Evolutionary conservation across 352 stramenopile genomes (phyloP), one percentile per base, ranked within the genome.

Genomic region (Globisporangium yorkense): DNA sequence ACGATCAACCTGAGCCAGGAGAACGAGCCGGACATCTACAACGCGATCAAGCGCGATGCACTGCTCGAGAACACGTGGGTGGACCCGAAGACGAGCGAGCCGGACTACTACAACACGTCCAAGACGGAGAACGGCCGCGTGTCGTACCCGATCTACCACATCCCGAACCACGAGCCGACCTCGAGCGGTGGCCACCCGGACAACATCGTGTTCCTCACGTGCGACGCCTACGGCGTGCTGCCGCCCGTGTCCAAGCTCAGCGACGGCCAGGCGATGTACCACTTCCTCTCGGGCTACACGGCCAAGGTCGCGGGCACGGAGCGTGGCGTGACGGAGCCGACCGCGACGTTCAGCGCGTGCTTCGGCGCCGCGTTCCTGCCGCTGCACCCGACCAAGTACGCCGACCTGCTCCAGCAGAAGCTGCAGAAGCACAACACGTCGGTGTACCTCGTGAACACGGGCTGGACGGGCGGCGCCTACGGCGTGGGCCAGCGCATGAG

Each of bases 81-180:
- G 47, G 75, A 82, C 27, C 41, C 65, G 6, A 66, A 80, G 51
- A 91, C 67, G 18, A 86, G 83, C 57, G 75, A 84, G 33, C 91
- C 95, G 9, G 96, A 99, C 78, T 99, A 98, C 72, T 96, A 88
- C 70, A 96, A 99, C 77, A 90, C 77, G 27, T 88, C 70, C 71
- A 99, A 98, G 74, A 99, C 97, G 20, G 84, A 99, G 71, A 99
- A 99, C 82, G 95, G 93, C 58, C 94, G 96, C 56, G 97, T 99
- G 57, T 98, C 92, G n/a, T 99, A 99, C 76, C 96, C 96, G n/a
- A 98, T 99, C 73, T 96, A 98, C 72, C 96, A 99, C 82, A 99
- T 99, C 81, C 80, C 89, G 51, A 97, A 97, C 77, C 93, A 97
- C 74, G 90, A 96, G 64, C 71, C 73, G 44, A 80, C 60, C 35